Base-by-base conservation (phyloP, 495 filamentous ascomycete genomes). In the Xylaria castorea region DNA sequence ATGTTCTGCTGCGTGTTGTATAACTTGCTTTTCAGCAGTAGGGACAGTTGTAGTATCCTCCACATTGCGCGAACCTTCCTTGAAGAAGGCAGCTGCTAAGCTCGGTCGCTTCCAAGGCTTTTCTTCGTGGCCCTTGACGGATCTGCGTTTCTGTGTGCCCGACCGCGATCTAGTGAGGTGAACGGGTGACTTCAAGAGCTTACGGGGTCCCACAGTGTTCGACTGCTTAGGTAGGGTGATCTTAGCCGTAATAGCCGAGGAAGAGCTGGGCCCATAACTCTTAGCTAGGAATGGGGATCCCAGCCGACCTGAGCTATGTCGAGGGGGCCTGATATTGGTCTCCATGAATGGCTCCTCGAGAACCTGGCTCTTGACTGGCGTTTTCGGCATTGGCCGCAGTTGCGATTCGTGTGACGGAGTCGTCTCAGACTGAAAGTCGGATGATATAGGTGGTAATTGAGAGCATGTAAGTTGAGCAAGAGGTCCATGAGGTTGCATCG, bases 401-500 rank as follows among this genome's bases (percentile, higher is more conserved):
- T 46, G 68, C 42, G 68, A 64, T 12, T 78, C 74, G n/a, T 70
- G 70, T 27, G 72, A 53, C 32, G 62, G 42, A 22, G 74, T 60
- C 61, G 70, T 69, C 0, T 65, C 64, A 27, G 58, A 32, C 18
- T 64, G 46, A 48, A 68, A 46, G 5, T 74, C 75, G 6, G 46
- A 32, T 7, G 78, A 75, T 62, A 79, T 81, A 3, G 77, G 75
- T 7, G 72, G 65, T 9, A 68, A 66, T 62, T 79, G 73, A n/a
- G 84, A 84, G 38, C 78, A 71, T 20, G 85, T 81, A 44, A 89
- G 83, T 68, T 87, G 84, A 6, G 93, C 88, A 66, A 98, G 80
- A 0, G 92, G 91, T 57, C 89, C 92, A 44, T 88, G 85, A 1
- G 88, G 89, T 66, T 92, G 89, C 93, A 95, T 95, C 20, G 88